A percentile compares a stretch with the other conserved stretches of the same genome.
phyloP scores from a whole-genome alignment of 768 basidiomycete species.

The Lyophyllum atratum region DNA sequence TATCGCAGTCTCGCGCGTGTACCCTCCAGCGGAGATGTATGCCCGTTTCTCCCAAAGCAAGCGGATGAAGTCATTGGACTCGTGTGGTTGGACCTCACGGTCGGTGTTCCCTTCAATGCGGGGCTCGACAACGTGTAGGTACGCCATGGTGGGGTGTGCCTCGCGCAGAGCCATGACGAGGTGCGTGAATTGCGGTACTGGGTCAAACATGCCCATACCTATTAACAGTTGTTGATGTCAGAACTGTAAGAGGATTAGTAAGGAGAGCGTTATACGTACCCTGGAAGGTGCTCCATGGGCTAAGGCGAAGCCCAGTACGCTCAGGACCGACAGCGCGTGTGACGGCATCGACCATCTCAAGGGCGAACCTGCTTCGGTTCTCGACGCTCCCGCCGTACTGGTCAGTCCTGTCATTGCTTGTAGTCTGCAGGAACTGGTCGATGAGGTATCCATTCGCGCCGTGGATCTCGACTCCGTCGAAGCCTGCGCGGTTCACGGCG shows the following conservation, averaged over 20 bases:
- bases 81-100: conserved; percentile 8
- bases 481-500: conserved; percentile 58
- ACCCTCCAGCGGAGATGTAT: conserved; percentile 46
- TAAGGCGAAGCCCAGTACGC: conserved; percentile 55
- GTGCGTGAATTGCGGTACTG: conserved; percentile 55
- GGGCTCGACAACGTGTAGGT: conserved; percentile 53
- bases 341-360: conserved; percentile 57
- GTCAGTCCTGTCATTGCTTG: conserved; percentile 61
- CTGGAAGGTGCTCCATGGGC: conserved; percentile 52
- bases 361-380: conserved; percentile 55
- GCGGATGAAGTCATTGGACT: conserved; percentile 46
- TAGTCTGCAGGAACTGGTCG: conserved; percentile 64
- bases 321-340: conserved; percentile 52
- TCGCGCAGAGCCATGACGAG: conserved; percentile 41
- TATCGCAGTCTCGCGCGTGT: conserved; percentile 41
- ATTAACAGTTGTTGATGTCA: not conserved
- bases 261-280: conserved; percentile 19
- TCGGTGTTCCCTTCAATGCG: conserved; percentile 21
- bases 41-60: conserved; percentile 44
- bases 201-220: conserved; percentile 58
- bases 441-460: conserved; percentile 49
- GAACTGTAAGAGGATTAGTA: not conserved
- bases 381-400: conserved; percentile 70
- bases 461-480: conserved; percentile 63
- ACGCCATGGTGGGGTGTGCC: conserved; percentile 46